Evolutionary conservation across 2,329 filamentous ascomycete species (phyloP).

Genomic region (Colletotrichum trifolii): DNA sequence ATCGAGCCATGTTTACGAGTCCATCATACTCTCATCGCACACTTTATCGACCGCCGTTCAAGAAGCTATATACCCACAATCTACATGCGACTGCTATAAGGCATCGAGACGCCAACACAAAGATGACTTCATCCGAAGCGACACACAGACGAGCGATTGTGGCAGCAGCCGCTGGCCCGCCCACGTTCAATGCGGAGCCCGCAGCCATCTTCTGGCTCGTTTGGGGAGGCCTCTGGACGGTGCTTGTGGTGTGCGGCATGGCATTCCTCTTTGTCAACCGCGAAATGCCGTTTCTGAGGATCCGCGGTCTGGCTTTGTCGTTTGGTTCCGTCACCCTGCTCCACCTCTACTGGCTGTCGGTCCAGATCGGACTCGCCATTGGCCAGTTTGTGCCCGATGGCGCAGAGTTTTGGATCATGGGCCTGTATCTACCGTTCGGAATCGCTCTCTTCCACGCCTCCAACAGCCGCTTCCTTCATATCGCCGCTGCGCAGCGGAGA

Average conservation of each 20-base stretch:
- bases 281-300: constrained; percentile 52
- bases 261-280: constrained; percentile 52
- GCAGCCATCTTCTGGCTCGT: constrained; percentile 55
- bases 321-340: constrained; percentile 50
- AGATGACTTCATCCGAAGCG: constrained; percentile 18
- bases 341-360: constrained; percentile 56
- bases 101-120: background rate
- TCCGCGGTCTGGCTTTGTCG: constrained; percentile 44
- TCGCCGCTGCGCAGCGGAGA: constrained; percentile 63
- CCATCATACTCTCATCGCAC: background rate
- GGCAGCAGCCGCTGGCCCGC: constrained; percentile 2
- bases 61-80: too few relatives aligned
- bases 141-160: background rate
- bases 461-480: constrained; percentile 69
- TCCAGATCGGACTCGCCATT: constrained; percentile 52
- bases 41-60: too few relatives aligned
- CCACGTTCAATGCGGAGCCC: constrained; percentile 43
- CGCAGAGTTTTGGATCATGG: constrained; percentile 75
- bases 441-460: constrained; percentile 74
- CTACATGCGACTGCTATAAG: too few relatives aligned
- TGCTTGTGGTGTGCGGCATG: constrained; percentile 52
- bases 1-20: background rate
- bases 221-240: constrained; percentile 52
- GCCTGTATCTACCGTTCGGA: constrained; percentile 71
- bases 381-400: constrained; percentile 59